Evolutionary conservation across 148 eudicot genomes (phyloP).

Genomic region (Simmondsia chinensis): DNA sequence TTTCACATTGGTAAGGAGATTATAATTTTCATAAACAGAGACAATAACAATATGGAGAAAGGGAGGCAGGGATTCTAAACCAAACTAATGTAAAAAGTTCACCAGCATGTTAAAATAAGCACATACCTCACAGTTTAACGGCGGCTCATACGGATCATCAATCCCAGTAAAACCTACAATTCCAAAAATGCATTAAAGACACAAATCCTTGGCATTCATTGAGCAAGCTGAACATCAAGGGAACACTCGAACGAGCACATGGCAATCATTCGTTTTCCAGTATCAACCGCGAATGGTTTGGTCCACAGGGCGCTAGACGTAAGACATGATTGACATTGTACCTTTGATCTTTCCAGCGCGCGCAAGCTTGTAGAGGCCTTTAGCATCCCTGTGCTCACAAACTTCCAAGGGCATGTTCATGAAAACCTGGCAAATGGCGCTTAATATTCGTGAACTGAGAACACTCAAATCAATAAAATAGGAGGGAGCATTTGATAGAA

Average conservation of each 20-base stretch:
- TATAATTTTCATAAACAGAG: not conserved
- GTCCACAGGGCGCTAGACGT: not conserved
- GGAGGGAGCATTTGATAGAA: not conserved
- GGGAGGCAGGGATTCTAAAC: no score
- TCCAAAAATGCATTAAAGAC: no score
- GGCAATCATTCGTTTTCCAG: no score
- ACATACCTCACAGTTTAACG: slow-evolving; percentile 75
- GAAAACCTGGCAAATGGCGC: slow-evolving; percentile 70
- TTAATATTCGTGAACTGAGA: no score
- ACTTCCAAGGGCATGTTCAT: slow-evolving; percentile 81
- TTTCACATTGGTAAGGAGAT: no score
- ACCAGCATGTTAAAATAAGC: not conserved
- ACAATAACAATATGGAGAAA: not conserved
- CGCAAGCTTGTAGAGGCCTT: slow-evolving; percentile 96
- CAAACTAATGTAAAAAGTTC: not conserved
- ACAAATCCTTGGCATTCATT: no score
- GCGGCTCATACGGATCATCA: slow-evolving; percentile 93
- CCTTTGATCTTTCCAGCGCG: slow-evolving; percentile 95
- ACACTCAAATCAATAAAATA: no score
- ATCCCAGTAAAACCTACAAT: slow-evolving; percentile 91
- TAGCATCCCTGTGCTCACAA: slow-evolving; percentile 84
- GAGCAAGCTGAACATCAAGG: no score
- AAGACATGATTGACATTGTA: slow-evolving; percentile 8
- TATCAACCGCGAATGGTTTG: no score
- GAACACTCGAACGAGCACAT: no score